Conservation (phyloP, 2,329 filamentous ascomycete species). For the Aspergillus ustus region DNA sequence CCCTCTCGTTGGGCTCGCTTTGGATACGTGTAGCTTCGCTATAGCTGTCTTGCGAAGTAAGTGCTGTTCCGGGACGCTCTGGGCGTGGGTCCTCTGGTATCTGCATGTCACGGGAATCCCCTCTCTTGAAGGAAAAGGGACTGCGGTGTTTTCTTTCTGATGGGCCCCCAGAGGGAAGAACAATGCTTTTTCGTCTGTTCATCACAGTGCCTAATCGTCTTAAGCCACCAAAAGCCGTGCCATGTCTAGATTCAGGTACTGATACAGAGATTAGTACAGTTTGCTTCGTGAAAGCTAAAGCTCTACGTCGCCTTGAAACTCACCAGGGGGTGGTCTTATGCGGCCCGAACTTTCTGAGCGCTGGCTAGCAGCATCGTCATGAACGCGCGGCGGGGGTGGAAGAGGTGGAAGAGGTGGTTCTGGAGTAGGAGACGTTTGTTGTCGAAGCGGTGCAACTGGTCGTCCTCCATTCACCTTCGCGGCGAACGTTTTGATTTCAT, state of each 20-base stretch:
- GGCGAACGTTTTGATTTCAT: conserved; percentile 70
- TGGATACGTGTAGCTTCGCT: conserved; percentile 29
- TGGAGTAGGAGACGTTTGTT: conserved; percentile 30
- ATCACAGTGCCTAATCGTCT: conserved; percentile 54
- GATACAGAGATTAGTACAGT: conserved; percentile 12
- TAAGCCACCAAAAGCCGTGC: conserved; percentile 49
- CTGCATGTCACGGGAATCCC: conserved; percentile 45
- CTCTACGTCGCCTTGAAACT: conserved; percentile 25
- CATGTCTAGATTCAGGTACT: conserved; percentile 46
- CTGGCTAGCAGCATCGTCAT: conserved; percentile 61
- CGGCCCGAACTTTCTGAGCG: conserved; percentile 56
- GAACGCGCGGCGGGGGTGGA: conserved; percentile 44
- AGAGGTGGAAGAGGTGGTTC: conserved; percentile 43
- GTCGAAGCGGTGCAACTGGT: conserved; percentile 34
- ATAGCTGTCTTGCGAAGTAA: conserved; percentile 32
- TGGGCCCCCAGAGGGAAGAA: conserved; percentile 36
- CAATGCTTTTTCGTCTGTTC: conserved; percentile 51
- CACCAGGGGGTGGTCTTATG: conserved; percentile 39
- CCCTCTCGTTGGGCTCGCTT: conserved; percentile 33
- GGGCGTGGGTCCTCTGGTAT: conserved; percentile 39
- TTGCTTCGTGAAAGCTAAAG: neutral
- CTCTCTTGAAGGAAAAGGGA: conserved; percentile 50
- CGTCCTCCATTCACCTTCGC: conserved; percentile 44
- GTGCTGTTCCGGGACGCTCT: conserved; percentile 39
- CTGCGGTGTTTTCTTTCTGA: conserved; percentile 49